Conservation (phyloP, 2,329 filamentous ascomycete genomes). For the Colletotrichum sp. region DNA sequence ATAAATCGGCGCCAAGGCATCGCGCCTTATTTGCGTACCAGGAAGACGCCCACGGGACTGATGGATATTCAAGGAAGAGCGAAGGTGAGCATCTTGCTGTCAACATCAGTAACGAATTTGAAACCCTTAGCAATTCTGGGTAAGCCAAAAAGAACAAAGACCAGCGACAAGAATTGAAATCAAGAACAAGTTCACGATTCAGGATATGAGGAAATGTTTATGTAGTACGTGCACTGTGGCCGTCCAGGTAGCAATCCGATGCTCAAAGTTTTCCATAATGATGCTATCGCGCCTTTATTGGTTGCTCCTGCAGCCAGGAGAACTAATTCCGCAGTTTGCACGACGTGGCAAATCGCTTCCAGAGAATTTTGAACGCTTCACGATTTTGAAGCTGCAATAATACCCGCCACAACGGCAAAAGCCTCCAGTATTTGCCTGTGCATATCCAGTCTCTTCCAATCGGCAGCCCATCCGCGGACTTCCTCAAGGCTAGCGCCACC, state of each 20-base stretch:
- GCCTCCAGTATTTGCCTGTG: not conserved
- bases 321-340: accelerated
- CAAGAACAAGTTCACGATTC: not conserved
- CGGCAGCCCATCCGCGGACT: not conserved
- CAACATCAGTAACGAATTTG: not conserved
- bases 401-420: not conserved
- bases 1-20: not conserved
- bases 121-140: no score
- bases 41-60: not conserved
- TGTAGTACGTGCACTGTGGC: not conserved
- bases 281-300: not conserved
- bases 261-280: not conserved
- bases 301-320: not conserved
- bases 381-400: not conserved
- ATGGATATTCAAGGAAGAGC: not conserved
- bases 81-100: not conserved
- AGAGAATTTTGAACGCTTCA: not conserved
- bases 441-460: not conserved
- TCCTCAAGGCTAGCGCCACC: not conserved
- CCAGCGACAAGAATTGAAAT: not conserved
- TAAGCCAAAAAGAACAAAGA: not conserved
- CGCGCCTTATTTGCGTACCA: not conserved
- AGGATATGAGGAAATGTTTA: not conserved
- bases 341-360: not conserved
- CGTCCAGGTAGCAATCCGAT: not conserved